Base-by-base conservation (phyloP, 805 yeast species). In the Saccharomyces paradoxus region DNA sequence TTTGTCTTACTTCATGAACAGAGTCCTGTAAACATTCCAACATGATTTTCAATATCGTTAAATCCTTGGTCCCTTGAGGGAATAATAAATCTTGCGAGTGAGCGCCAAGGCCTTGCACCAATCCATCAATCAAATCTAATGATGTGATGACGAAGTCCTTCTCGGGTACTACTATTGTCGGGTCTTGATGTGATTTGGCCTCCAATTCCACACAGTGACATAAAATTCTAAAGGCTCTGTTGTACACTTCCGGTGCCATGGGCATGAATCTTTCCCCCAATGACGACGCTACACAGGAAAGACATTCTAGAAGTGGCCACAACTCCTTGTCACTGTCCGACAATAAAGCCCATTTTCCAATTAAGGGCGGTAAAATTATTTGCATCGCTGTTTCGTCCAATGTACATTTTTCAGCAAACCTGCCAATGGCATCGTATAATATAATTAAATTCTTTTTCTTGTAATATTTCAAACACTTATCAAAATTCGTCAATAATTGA, bases 241-340 rank as follows among this genome's bases (percentile, higher is more conserved):
- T 80, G 67, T 89, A 94, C 10, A 91, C 92, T 7, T 91, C 87
- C 10, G 86, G 78, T 0, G 98, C 97, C 74, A 83, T 89, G 5
- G 95, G 96, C 6, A 90, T 87, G 74, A 92, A 92, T 28, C 80
- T 68, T 58, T 86, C 89, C 24, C 96, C 95, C 56, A 91, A 72
- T 2, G 90, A 80, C 1, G 96, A 90, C 12, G 97, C 96, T 32
- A 94, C 87, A 21, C 90, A 82, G 4, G 97, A 88, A 81, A 94
- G 79, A 71, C 98, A 91, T 70, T 92, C 98, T 56, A 94, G 73
- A 59, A 94, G 75, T 5, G 97, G 95, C 92, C 97, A 89, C 59
- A 92, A 71, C 62, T 84, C 96, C 53, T 81, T 80, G 68, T 92
- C 97, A 53, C 83, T 82, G 66, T 94, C 97, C 14, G 75, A 73